Evolutionary conservation across 805 yeast genomes (phyloP), one percentile per base, ranked within the genome.

Genomic region (Hanseniaspora opuntiae): DNA sequence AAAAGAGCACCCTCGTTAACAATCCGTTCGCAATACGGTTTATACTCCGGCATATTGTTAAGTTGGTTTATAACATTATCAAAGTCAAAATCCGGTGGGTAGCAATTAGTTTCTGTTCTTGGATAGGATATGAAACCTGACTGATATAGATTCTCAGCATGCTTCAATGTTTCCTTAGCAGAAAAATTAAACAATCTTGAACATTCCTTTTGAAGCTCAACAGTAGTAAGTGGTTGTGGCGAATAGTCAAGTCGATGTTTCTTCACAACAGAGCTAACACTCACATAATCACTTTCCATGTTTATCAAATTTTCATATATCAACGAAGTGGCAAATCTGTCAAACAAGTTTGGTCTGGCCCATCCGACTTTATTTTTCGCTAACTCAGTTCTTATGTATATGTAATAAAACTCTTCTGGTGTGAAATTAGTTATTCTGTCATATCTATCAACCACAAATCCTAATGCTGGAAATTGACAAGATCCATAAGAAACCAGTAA

Each of bases 391-490:
- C 73, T 72, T 1, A 88, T 63, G 19, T 75, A 75, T 4, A 93
- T 68, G 58, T 67, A 72, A 97, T 97, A 93, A 63, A 86, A 89
- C 8, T 74, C 74, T 63, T 93, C 97, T 0, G 86, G 76, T 6
- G 73, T 68, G 66, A 90, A 93, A 57, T 72, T 71, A 60, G 78
- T 76, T 35, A 84, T 84, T 54, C 96, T 72, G 55, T 81, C 79
- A 63, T 81, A 88, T 55, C 98, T 71, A 62, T 93, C 98, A 11
- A 93, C 97, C 0, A 93, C 89, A 67, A 93, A 93, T 3, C 98
- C 97, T 50, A 93, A 71, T 0, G 98, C 90, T 2, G 99, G 99
- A 61, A 93, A 93, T 64, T 93, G 99, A 63, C 99, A 93, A 2
- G 84, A 69, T 2, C 99, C 99, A 65, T 89, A 93, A 1, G 96